Conservation (phyloP, 805 yeast genomes). For the Torulaspora maleeae region DNA sequence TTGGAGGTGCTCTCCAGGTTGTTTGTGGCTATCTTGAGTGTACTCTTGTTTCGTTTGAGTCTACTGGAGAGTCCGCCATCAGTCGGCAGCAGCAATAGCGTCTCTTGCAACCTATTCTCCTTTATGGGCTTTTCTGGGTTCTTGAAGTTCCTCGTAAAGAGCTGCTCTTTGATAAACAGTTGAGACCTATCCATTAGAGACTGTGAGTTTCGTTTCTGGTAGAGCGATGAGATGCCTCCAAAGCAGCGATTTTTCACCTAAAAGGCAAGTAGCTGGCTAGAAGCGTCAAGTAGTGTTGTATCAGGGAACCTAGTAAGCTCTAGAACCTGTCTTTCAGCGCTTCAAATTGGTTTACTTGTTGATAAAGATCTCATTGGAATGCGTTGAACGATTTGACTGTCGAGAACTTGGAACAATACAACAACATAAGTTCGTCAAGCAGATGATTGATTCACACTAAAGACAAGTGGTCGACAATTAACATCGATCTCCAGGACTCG, state of each 20-base stretch:
- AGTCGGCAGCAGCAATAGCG: conserved; percentile 34
- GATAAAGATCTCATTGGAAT: no score
- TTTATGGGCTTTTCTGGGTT: conserved; percentile 31
- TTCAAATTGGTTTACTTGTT: no score
- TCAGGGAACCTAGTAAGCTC: no score
- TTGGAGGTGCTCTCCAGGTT: conserved; percentile 4
- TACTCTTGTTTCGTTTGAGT: conserved; percentile 22
- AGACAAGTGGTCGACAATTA: no score
- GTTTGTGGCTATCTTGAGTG: conserved; percentile 12
- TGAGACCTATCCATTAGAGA: conserved; percentile 30
- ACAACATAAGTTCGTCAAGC: no score
- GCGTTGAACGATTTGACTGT: no score
- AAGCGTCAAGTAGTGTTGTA: background rate
- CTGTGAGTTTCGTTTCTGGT: background rate
- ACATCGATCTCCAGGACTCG: no score
- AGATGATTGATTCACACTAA: no score
- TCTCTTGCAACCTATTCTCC: conserved; percentile 33
- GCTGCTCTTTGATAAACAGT: conserved; percentile 28
- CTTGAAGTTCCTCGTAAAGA: conserved; percentile 28
- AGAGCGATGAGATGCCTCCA: background rate
- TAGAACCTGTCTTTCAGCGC: no score
- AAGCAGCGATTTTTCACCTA: background rate
- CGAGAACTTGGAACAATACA: no score
- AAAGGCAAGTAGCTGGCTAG: background rate
- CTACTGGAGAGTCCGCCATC: conserved; percentile 30